Percentiles rank a stretch among this genome's conserved stretches.
phyloP scores from a whole-genome alignment of 2,329 filamentous ascomycete species.

The Cytospora chrysosperma region DNA sequence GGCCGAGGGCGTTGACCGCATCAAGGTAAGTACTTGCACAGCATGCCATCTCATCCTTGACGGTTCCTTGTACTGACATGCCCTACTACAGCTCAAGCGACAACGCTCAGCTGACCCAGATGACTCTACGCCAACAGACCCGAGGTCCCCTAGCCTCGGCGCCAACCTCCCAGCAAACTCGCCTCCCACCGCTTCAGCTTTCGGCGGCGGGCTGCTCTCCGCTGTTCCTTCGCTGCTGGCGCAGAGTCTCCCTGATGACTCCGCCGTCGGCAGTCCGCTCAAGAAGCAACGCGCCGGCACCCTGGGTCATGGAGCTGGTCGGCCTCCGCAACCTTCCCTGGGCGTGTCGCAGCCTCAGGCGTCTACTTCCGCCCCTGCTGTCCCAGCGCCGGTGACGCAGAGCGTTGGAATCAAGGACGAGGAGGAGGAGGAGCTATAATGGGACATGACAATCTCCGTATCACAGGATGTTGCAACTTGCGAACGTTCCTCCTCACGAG shows the following conservation, averaged over 20 bases:
- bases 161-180: constrained; percentile 40
- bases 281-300: constrained; percentile 72
- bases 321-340: constrained; percentile 1
- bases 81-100: constrained; percentile 66
- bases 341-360: constrained; percentile 3
- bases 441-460: background rate
- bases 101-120: constrained; percentile 74
- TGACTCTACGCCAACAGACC: constrained; percentile 41
- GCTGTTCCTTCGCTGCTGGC: constrained; percentile 39
- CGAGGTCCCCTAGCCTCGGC: constrained; percentile 46
- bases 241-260: constrained; percentile 47
- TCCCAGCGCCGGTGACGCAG: background rate
- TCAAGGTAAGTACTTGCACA: constrained; percentile 59
- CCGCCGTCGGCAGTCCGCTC: constrained; percentile 63
- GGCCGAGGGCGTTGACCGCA: constrained; percentile 77
- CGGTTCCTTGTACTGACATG: constrained; percentile 28
- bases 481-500: background rate
- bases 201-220: constrained; percentile 19
- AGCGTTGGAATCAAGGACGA: background rate
- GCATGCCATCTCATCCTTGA: too few relatives aligned
- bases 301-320: constrained; percentile 40
- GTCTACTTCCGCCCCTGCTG: constrained; percentile 17
- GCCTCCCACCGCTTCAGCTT: constrained; percentile 38
- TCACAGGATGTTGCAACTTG: background rate
- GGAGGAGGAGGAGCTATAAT: constrained; percentile 11